Evolutionary conservation across 805 yeast genomes (phyloP), one percentile per base, ranked within the genome.

Genomic region (Cyberlindnera americana): DNA sequence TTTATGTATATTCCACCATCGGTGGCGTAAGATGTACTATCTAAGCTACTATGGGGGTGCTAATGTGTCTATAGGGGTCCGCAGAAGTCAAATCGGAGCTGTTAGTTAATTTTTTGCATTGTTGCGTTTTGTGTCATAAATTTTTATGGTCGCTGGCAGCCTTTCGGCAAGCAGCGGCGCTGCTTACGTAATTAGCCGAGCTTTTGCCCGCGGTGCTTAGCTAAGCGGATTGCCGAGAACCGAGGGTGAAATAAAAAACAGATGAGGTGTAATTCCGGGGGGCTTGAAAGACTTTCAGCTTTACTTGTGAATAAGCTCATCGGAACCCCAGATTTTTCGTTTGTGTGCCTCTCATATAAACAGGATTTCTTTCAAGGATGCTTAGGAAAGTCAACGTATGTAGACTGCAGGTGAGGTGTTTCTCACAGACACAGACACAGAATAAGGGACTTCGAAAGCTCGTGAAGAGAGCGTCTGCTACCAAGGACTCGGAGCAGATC

Each of bases 401-500:
- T 32, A 18, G 19, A 6, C 10, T 5, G 6, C 35, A 24, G 21
- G 16, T 22, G 23, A 19, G 38, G 17, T 12, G 6, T 10, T 30
- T 36, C 30, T 29, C 40, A 9, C 19, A 19, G 6, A 7, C 26
- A 5, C 7, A 6, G 3, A 12, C 15, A 6, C 5, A 11, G n/a
- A 10, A 16, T 7, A 29, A 30, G 30, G 12, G 15, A 9, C 22
- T 36, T 11, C 12, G 23, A 21, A 30, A 36, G 18, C 40, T 36
- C 7, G 40, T 36, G 16, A 29, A 36, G 35, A 24, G 16, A 13
- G 40, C 30, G 6, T 17, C 40, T n/a, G 4, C 21, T 13, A 24
- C 30, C 5, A 37, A 17, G 21, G 45, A 41, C 26, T 38, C 45
- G n/a, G 3, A 21, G 15, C 23, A 41, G 26, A 37, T 41, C 33